These are phyloP conservation scores for Rhodotorula sp. DNA, from an alignment of 1,284 basidiomycete genomes.

Conservation along the genomic window DNA sequence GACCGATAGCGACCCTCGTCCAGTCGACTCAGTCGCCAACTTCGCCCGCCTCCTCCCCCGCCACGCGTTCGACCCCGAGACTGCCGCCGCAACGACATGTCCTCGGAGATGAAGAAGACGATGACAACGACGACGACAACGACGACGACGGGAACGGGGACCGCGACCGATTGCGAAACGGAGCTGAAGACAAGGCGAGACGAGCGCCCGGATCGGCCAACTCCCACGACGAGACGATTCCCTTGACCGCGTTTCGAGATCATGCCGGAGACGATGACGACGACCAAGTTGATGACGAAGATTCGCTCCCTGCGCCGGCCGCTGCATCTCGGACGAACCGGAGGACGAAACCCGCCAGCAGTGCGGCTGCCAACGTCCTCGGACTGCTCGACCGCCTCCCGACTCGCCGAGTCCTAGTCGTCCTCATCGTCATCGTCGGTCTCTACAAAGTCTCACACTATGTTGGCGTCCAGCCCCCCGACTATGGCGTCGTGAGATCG, in stretches of 20 bases:
- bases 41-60: background rate
- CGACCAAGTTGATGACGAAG: background rate
- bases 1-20: background rate
- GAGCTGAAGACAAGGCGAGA: too few relatives aligned
- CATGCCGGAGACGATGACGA: constrained; percentile 1
- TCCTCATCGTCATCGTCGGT: constrained; percentile 29
- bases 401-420: constrained; percentile 13
- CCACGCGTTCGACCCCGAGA: background rate
- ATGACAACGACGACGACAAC: background rate
- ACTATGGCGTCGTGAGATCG: background rate
- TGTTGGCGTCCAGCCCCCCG: background rate
- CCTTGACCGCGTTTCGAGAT: constrained; percentile 14
- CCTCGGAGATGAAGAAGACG: constrained; percentile 9
- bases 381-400: constrained; percentile 13
- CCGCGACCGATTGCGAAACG: too few relatives aligned
- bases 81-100: background rate
- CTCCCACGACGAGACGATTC: constrained; percentile 18
- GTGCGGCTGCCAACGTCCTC: background rate
- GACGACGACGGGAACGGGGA: background rate
- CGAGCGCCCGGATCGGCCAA: too few relatives aligned
- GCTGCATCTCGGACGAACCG: background rate
- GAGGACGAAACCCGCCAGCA: background rate
- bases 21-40: background rate
- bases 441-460: constrained; percentile 22
- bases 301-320: background rate